Base-by-base conservation (phyloP, 176 grass and related monocot genomes). In the Phoenix roebelenii region DNA sequence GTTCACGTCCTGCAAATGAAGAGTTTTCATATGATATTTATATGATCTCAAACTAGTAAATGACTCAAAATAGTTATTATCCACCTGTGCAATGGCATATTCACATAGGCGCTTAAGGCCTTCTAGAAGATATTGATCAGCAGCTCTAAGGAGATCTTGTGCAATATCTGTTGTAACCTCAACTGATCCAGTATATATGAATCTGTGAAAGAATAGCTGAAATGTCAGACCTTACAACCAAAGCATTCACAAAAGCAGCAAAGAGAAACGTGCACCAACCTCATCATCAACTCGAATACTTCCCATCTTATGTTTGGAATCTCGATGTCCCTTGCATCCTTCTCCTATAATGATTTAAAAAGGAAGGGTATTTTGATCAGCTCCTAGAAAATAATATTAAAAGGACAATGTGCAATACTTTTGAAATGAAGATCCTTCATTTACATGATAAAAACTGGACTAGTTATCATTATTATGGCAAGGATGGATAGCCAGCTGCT, bases 281-380 rank as follows among this genome's bases (percentile, higher is more conserved):
- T 98, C 88, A 98, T 98, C 94, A 98, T 98, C 54, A 93, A 71
- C 75, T 93, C 88, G 58, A 98, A 98, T 52, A 98, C 74, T 0
- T 89, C 82, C 88, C 88, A 93, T 78, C 76, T 83, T 66, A 98
- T 89, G 65, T 98, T 93, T 53, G 94, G 94, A 71, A 98, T 98
- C 84, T 98, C 88, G 76, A 98, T 98, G 70, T 98, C 94, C 76
- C 84, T 92, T 65, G 94, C 85, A 77, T 98, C 94, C 78, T 92
- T 98, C 81, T 98, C 93, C 93, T 98, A 71, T 17, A 7, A 32
- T 32, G 30, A 32, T 32, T 0, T 32, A 32, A 7, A 32, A 32
- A 5, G 5, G 0, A 5, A 32, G 7, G 30, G 30, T 32, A 1
- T 32, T 32, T 32, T 7, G 6, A 7, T 1, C 30, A 9, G 30